phyloP scores from a whole-genome alignment of 1,284 basidiomycete genomes.

The Puccinia polysora region DNA sequence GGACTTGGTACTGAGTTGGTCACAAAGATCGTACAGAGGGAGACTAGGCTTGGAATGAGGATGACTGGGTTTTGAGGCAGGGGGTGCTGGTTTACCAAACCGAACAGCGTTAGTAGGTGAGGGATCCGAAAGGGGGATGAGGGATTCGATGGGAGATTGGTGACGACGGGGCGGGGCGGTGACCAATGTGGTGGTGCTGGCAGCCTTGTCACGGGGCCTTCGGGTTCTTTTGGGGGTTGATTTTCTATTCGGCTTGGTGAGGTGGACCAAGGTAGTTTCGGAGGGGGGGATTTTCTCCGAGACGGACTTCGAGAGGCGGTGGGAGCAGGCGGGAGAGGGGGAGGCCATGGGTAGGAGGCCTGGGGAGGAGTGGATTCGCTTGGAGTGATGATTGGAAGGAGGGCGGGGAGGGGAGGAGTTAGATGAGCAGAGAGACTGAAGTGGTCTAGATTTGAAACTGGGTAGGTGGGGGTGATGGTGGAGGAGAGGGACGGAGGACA shows the following conservation, averaged over 20 bases:
- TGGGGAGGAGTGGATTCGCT: neutral
- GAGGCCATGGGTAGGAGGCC: neutral
- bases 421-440: neutral
- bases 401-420: neutral
- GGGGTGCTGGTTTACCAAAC: too few relatives aligned
- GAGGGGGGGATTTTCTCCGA: neutral
- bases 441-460: conserved; percentile 10
- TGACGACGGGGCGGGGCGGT: neutral
- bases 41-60: too few relatives aligned
- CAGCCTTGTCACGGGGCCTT: neutral
- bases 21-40: conserved; percentile 3
- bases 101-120: neutral
- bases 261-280: neutral
- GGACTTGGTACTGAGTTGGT: conserved; percentile 1
- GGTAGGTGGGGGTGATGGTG: conserved; percentile 9
- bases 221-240: neutral
- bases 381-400: neutral
- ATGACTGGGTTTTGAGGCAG: neutral
- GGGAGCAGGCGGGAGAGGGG: neutral
- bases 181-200: neutral
- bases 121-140: neutral
- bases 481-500: neutral
- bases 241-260: conserved; percentile 4
- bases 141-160: neutral
- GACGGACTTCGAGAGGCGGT: neutral